phyloP scores from a whole-genome alignment of 169 alveolate genomes.

The Cryptosporidium felis region DNA sequence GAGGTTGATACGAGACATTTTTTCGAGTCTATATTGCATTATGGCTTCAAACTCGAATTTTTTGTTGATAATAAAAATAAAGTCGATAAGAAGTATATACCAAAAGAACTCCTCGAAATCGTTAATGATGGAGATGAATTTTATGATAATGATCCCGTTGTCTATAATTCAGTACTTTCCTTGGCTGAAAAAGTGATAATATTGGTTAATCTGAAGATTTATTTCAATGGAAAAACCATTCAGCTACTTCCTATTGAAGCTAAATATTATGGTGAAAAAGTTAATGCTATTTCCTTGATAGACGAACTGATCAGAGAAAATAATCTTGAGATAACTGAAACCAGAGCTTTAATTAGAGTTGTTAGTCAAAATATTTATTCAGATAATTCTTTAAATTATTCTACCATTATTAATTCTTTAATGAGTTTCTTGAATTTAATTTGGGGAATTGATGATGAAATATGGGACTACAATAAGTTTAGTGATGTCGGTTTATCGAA shows the following conservation, averaged over 20 bases:
- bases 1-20: neutral
- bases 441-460: conserved; percentile 24
- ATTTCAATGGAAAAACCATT: neutral
- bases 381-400: too few species aligned
- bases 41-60: conserved; percentile 19
- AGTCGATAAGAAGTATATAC: neutral
- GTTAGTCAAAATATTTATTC: neutral
- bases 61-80: conserved; percentile 2
- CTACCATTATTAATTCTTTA: neutral
- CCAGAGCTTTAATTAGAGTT: neutral
- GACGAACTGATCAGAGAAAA: conserved; percentile 21
- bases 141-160: neutral
- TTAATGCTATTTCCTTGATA: neutral
- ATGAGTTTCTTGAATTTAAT: neutral
- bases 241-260: conserved; percentile 20
- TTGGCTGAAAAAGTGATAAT: neutral
- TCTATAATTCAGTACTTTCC: neutral
- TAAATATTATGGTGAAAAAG: neutral
- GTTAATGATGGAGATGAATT: neutral
- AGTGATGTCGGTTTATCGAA: neutral
- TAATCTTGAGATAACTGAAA: neutral
- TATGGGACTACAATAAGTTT: neutral
- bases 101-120: neutral
- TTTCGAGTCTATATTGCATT: neutral
- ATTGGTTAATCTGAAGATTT: conserved; percentile 9